Evolutionary conservation across 2,329 filamentous ascomycete species (phyloP).

Genomic region (Teratosphaeria gauchensis): DNA sequence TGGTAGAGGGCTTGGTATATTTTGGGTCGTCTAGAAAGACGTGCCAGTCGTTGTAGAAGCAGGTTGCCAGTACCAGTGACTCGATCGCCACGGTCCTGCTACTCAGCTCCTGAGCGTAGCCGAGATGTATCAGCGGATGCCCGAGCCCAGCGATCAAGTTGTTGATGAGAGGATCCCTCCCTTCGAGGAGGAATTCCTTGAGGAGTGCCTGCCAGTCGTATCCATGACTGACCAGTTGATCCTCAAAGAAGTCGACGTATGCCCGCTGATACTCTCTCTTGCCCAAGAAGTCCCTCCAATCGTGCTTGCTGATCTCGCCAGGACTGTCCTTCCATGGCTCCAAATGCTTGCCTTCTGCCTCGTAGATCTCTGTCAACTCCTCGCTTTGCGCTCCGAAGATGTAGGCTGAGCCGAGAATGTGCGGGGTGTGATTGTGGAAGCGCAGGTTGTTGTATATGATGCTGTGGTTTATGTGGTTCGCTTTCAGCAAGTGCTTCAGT

Average conservation of each 20-base stretch:
- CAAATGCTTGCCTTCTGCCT: conserved; percentile 59
- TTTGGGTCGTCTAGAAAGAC: conserved; percentile 60
- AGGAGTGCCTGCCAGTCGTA: conserved; percentile 81
- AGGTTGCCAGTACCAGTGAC: conserved; percentile 60
- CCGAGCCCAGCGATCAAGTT: conserved; percentile 70
- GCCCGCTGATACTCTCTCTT: conserved; percentile 69
- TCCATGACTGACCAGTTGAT: conserved; percentile 63
- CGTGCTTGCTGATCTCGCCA: conserved; percentile 67
- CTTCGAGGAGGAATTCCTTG: conserved; percentile 64
- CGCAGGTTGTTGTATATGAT: conserved; percentile 66
- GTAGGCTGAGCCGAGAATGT: conserved; percentile 77
- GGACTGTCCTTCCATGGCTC: conserved; percentile 79
- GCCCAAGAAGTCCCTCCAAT: conserved; percentile 81
- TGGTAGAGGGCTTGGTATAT: conserved; percentile 56
- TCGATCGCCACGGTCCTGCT: conserved; percentile 83
- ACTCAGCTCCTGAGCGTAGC: conserved; percentile 84
- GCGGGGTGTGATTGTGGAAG: conserved; percentile 76
- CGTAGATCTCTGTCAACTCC: conserved; percentile 73
- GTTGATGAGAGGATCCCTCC: conserved; percentile 69
- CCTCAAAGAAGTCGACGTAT: conserved; percentile 92
- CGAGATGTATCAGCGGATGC: conserved; percentile 87
- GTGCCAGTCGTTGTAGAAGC: conserved; percentile 48
- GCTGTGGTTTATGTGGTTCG: conserved; percentile 84
- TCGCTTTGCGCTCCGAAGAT: conserved; percentile 65
- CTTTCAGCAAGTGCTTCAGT: conserved; percentile 80